These are phyloP conservation scores for Mycena capillaripes DNA, from an alignment of 768 basidiomycete genomes.

Conservation along the genomic window DNA sequence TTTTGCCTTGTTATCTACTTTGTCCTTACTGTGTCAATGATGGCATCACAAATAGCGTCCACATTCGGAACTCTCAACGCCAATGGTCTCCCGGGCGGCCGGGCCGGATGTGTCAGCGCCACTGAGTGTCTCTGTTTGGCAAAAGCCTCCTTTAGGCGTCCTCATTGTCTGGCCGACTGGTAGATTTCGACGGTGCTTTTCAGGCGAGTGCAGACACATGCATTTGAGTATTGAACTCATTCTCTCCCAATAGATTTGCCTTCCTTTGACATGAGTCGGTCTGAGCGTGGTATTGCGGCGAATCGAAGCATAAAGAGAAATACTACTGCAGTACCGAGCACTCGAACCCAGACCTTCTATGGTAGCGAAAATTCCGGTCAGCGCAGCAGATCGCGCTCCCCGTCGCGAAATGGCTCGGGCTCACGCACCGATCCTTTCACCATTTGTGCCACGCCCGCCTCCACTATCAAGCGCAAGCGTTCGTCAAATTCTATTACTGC, in stretches of 20 bases:
- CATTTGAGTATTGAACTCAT: neutral
- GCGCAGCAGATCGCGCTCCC: constrained; percentile 39
- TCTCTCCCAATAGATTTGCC: neutral
- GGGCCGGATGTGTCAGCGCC: too few relatives aligned
- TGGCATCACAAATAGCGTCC: too few relatives aligned
- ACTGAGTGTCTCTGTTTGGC: too few relatives aligned
- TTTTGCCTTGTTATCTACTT: too few relatives aligned
- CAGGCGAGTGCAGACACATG: too few relatives aligned
- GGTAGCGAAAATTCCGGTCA: neutral
- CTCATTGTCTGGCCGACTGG: too few relatives aligned
- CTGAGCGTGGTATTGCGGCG: constrained; percentile 14
- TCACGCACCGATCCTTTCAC: constrained; percentile 33
- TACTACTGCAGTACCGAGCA: constrained; percentile 24
- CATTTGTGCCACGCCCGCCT: constrained; percentile 1
- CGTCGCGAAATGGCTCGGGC: constrained; percentile 35
- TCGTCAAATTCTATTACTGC: constrained; percentile 20
- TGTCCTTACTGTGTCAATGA: too few relatives aligned
- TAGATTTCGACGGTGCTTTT: too few relatives aligned
- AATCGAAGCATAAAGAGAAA: constrained; percentile 11
- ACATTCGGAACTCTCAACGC: too few relatives aligned
- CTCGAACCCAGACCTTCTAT: constrained; percentile 16
- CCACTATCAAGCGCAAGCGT: constrained; percentile 35
- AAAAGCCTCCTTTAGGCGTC: too few relatives aligned
- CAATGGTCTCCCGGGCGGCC: too few relatives aligned
- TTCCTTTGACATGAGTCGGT: constrained; percentile 23